Percentiles rank a stretch among this genome's conserved stretches.
phyloP scores from a whole-genome alignment of 177 flowering plant species.

The Vitis hybrid region DNA sequence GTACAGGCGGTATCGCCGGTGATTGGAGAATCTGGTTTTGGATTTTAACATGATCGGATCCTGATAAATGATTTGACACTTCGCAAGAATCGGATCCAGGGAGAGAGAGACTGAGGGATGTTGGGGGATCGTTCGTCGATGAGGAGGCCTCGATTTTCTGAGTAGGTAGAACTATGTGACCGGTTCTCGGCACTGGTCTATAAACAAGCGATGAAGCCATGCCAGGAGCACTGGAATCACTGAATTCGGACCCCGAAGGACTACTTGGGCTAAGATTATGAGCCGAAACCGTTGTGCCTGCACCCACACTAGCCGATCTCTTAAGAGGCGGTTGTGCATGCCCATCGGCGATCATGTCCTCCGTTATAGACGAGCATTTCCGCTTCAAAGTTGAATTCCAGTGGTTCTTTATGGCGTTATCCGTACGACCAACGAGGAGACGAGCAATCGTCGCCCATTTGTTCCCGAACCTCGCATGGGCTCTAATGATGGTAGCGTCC shows the following conservation, averaged over 20 bases:
- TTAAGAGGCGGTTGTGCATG: conserved; percentile 40
- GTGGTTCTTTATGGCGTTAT: conserved; percentile 90
- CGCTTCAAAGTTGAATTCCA: conserved; percentile 91
- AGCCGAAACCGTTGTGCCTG: conserved; percentile 28
- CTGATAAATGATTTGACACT: conserved; percentile 18
- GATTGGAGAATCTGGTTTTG: conserved; percentile 9
- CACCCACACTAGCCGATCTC: conserved; percentile 53
- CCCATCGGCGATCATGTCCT: conserved; percentile 17
- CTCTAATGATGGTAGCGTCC: conserved; percentile 66
- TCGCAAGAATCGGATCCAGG: conserved; percentile 54
- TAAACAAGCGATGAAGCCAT: conserved; percentile 37
- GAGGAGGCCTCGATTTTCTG: conserved; percentile 24
- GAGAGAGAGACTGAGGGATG: conserved; percentile 59
- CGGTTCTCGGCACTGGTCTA: conserved; percentile 47
- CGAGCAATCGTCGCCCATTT: conserved; percentile 94
- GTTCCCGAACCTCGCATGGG: conserved; percentile 79
- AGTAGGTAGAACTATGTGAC: conserved; percentile 29
- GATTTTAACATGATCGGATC: conserved; percentile 7
- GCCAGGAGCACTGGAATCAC: conserved; percentile 54
- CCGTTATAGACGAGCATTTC: conserved; percentile 48
- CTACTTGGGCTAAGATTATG: conserved; percentile 54
- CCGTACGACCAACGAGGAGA: conserved; percentile 75
- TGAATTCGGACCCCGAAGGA: conserved; percentile 76
- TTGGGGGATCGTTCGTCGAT: conserved; percentile 41
- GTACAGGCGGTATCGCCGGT: not conserved